Base-by-base conservation (phyloP, 257 asterid species). In the Solanum rostratum region DNA sequence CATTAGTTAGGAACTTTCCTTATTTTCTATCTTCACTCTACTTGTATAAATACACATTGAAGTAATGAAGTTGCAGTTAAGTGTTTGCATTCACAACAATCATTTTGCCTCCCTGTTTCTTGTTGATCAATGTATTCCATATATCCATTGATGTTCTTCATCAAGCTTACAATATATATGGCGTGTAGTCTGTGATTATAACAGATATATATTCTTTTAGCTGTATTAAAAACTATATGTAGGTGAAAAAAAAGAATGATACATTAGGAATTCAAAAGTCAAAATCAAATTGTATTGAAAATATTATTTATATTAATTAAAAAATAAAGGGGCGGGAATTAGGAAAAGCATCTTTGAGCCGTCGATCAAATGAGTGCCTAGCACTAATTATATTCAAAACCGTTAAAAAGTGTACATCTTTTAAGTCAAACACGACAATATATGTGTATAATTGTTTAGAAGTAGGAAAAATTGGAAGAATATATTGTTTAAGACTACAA, bases 201-300 rank as follows among this genome's bases (percentile, higher is more conserved):
- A n/a, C n/a, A n/a, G n/a, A n/a, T 37, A 22, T 20, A n/a, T 62
- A 2, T 46, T 52, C 80, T 85, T 85, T 89, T 85, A 84, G 81
- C 82, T 54, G 29, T 30, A 70, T 63, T 73, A 84, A 80, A 84
- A 87, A 85, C 30, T 22, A 79, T 60, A 50, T 41, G 79, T 60
- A 24, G 2, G 22, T 29, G 10, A 63, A 60, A 43, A 33, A 84
- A 79, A 59, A 20, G 63, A 79, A 53, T 55, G 22, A 45, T 6
- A n/a, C 52, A 45, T 24, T 46, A 74, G 66, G 55, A 62, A 63
- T 50, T 65, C 84, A 29, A 86, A 33, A 18, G 76, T 66, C 76
- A 66, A 66, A n/a, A 73, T 19, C 6, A 33, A 81, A 82, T 54
- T 70, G 45, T 55, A 70, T 52, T 30, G 19, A 52, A 65, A 52